Evolutionary conservation across 2,329 filamentous ascomycete genomes (phyloP).

Genomic region (Hortaea werneckii): DNA sequence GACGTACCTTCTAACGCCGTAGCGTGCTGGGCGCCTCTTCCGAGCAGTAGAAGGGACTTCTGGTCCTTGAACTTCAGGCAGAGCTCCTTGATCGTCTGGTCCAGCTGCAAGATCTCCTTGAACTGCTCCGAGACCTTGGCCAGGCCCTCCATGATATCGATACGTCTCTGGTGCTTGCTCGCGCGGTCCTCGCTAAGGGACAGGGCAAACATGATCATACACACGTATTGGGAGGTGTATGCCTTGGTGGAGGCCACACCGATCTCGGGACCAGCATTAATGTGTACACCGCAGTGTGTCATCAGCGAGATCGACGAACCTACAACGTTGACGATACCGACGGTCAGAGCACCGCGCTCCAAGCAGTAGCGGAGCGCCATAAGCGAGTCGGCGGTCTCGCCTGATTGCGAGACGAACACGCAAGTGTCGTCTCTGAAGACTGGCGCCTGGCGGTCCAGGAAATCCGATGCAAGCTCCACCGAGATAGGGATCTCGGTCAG

Average conservation of each 20-base stretch:
- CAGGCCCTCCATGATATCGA: conserved; percentile 94
- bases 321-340: conserved; percentile 97
- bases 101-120: conserved; percentile 79
- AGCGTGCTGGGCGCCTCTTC: conserved; percentile 91
- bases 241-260: conserved; percentile 99
- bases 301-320: conserved; percentile 97
- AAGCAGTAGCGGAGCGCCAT: conserved; percentile 96
- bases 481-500: conserved; percentile 95
- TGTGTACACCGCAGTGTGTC: conserved; percentile 98
- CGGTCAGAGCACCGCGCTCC: conserved; percentile 91
- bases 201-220: conserved; percentile 99
- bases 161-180: conserved; percentile 80
- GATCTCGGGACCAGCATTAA: conserved; percentile 97
- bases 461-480: conserved; percentile 94
- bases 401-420: conserved; percentile 97
- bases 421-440: conserved; percentile 99
- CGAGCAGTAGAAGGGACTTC: conserved; percentile 87
- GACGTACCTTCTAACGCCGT: conserved; percentile 76
- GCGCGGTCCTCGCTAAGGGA: conserved; percentile 93
- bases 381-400: conserved; percentile 94
- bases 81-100: conserved; percentile 87
- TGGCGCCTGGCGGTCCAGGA: conserved; percentile 89
- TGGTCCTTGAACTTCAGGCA: conserved; percentile 95
- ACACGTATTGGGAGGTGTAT: conserved; percentile 98
- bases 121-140: conserved; percentile 83